Conservation (phyloP, 1,284 basidiomycete genomes). For the Pseudozyma sp. region DNA sequence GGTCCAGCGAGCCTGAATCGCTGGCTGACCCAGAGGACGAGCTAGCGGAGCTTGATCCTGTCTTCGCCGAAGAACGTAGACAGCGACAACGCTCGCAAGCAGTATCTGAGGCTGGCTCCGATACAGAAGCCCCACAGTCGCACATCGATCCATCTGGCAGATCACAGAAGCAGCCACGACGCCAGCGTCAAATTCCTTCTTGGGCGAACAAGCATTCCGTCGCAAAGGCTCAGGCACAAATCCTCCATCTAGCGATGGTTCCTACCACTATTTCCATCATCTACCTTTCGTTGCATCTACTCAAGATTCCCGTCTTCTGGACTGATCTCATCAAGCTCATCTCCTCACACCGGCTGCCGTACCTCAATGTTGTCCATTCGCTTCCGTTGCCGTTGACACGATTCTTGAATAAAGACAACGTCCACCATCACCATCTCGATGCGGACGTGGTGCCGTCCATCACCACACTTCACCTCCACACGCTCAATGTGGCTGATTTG, state of each 20-base stretch:
- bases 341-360: constrained; percentile 81
- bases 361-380: constrained; percentile 78
- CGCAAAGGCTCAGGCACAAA: constrained; percentile 22
- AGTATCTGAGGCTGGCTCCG: not conserved
- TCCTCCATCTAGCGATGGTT: constrained; percentile 35
- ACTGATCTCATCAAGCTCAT: constrained; percentile 71
- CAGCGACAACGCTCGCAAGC: constrained; percentile 24
- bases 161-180: constrained; percentile 1
- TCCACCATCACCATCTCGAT: constrained; percentile 45
- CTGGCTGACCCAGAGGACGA: constrained; percentile 42
- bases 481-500: constrained; percentile 75
- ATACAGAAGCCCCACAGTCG: not conserved
- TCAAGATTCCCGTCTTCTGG: constrained; percentile 56
- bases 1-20: constrained; percentile 31
- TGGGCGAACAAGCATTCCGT: constrained; percentile 35
- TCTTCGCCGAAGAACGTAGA: constrained; percentile 41
- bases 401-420: constrained; percentile 73
- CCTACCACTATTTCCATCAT: constrained; percentile 52
- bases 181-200: constrained; percentile 22
- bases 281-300: constrained; percentile 51
- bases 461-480: constrained; percentile 74
- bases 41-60: constrained; percentile 43
- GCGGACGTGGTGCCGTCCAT: constrained; percentile 76
- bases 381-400: constrained; percentile 77
- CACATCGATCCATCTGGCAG: not conserved